phyloP scores from a whole-genome alignment of 1,284 basidiomycete species.

The Ganoderma leucocontextum region DNA sequence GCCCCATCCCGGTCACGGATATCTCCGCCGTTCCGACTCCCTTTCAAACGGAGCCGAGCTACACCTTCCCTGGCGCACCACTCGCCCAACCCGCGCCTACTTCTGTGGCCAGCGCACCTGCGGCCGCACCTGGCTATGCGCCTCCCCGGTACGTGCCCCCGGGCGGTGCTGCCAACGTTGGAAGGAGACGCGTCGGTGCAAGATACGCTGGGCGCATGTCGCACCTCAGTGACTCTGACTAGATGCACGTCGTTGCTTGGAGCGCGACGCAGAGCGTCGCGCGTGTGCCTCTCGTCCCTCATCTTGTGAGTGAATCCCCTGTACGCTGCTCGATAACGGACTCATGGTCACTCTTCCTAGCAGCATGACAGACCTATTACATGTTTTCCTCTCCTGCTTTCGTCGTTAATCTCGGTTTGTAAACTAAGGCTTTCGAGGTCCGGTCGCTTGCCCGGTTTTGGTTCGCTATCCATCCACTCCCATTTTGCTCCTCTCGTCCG shows the following conservation, averaged over 20 bases:
- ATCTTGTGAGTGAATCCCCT: slow-evolving; percentile 10
- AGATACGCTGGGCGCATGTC: slow-evolving; percentile 10
- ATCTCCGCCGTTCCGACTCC: slow-evolving; percentile 6
- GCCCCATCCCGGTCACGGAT: neutral
- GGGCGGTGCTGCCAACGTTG: slow-evolving; percentile 18
- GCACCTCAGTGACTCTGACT: slow-evolving; percentile 4
- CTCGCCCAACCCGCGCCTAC: neutral
- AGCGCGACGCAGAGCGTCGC: slow-evolving; percentile 17
- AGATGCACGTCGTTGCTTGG: neutral
- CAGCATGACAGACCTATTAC: neutral
- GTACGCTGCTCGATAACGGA: neutral
- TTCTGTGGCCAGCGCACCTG: neutral
- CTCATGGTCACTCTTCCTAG: neutral
- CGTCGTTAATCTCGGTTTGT: slow-evolving; percentile 5
- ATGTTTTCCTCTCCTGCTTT: slow-evolving; percentile 8
- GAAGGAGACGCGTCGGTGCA: slow-evolving; percentile 22
- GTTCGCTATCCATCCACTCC: neutral
- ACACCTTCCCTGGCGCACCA: slow-evolving; percentile 1
- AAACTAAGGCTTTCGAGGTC: slow-evolving; percentile 14
- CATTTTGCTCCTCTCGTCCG: slow-evolving; percentile 1
- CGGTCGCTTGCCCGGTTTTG: neutral
- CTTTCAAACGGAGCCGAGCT: neutral
- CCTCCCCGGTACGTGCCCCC: slow-evolving; percentile 24
- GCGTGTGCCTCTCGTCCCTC: slow-evolving; percentile 2
- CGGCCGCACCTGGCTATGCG: neutral